Evolutionary conservation across 2,329 filamentous ascomycete species (phyloP).

Genomic region (Diplocarpon rosae): DNA sequence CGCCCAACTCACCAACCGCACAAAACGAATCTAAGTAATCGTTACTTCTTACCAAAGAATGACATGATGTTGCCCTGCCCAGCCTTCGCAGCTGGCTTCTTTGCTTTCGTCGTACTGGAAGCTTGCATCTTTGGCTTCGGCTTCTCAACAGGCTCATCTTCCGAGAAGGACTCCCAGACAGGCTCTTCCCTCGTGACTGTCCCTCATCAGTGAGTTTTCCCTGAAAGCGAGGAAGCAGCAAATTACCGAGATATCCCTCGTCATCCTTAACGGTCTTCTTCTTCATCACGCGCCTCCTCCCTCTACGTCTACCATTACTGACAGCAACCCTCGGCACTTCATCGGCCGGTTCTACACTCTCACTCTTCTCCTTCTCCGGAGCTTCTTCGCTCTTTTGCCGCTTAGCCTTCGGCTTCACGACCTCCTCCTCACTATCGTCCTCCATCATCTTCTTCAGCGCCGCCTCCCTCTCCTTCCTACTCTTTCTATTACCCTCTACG

Average conservation of each 20-base stretch:
- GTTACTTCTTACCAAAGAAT: slow-evolving; percentile 71
- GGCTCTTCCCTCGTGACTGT: slow-evolving; percentile 76
- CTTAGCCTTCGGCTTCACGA: slow-evolving; percentile 17
- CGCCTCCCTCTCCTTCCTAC: slow-evolving; percentile 52
- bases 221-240: not conserved
- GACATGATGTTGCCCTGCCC: slow-evolving; percentile 79
- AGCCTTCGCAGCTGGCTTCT: slow-evolving; percentile 46
- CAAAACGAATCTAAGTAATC: too few species aligned
- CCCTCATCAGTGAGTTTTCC: slow-evolving; percentile 8
- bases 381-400: slow-evolving; percentile 30
- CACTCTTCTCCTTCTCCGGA: slow-evolving; percentile 23
- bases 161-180: slow-evolving; percentile 87
- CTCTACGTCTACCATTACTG: slow-evolving; percentile 57
- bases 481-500: slow-evolving; percentile 29
- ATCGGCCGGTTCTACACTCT: slow-evolving; percentile 11
- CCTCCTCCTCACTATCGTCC: slow-evolving; percentile 47
- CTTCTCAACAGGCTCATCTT: slow-evolving; percentile 63
- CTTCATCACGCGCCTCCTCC: slow-evolving; percentile 70
- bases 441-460: slow-evolving; percentile 68
- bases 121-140: slow-evolving; percentile 38
- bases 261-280: slow-evolving; percentile 82
- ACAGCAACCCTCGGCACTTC: slow-evolving; percentile 25
- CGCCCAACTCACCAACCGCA: too few species aligned
- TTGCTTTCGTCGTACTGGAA: slow-evolving; percentile 35
- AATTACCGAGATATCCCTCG: slow-evolving; percentile 76